Percentiles rank a stretch among this genome's conserved stretches.
phyloP scores from a whole-genome alignment of 129 eudicot genomes.

The Flaveria bidentis region DNA sequence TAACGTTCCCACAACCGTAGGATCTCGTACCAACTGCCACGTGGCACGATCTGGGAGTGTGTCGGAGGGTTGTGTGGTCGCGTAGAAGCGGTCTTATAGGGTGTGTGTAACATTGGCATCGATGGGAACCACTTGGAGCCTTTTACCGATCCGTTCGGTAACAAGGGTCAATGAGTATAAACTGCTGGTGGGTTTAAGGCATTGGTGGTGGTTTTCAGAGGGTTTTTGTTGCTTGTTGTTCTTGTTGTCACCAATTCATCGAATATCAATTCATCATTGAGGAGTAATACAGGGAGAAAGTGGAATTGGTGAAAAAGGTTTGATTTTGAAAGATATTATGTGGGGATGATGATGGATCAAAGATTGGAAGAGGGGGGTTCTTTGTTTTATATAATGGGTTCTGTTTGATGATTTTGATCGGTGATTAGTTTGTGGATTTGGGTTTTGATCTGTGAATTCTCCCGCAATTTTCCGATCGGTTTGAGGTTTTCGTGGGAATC shows the following conservation, averaged over 20 bases:
- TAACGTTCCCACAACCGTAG: conserved; percentile 43
- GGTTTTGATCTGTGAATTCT: conserved; percentile 9
- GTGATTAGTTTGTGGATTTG: conserved; percentile 24
- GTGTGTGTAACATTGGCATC: conserved; percentile 35
- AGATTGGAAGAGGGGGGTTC: conserved; percentile 4
- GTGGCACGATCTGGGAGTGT: conserved; percentile 46
- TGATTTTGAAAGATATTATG: conserved; percentile 29
- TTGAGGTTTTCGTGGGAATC: not conserved
- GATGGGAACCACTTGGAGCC: conserved; percentile 15
- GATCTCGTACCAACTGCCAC: conserved; percentile 33
- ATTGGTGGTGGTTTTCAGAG: conserved; percentile 44
- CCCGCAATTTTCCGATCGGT: conserved; percentile 26
- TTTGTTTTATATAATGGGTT: no score
- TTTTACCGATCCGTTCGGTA: conserved; percentile 61
- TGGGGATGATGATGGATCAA: conserved; percentile 30
- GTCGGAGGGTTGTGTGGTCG: conserved; percentile 46
- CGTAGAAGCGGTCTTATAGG: conserved; percentile 77
- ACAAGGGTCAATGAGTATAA: conserved; percentile 60
- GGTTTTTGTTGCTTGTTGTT: conserved; percentile 50
- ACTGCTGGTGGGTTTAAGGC: conserved; percentile 83
- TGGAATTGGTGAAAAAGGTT: not conserved
- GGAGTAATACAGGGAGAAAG: no score
- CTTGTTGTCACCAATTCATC: not conserved
- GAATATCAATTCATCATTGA: no score
- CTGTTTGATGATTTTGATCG: not conserved